phyloP scores from a whole-genome alignment of 371 early-diverging fungal genomes.

The Apophysomyces elegans region DNA sequence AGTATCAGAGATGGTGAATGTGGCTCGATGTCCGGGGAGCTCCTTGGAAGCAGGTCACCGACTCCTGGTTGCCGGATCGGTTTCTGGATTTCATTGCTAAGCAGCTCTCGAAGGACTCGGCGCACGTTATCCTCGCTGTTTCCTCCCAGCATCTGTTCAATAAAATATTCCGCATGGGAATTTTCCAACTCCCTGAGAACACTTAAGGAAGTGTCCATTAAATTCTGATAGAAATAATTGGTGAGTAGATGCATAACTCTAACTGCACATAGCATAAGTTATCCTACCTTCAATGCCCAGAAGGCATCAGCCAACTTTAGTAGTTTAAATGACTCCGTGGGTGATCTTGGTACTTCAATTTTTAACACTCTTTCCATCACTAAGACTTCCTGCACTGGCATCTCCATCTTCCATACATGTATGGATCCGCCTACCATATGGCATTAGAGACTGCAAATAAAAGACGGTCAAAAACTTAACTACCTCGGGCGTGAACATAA shows the following conservation, averaged over 20 bases:
- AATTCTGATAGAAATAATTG: conserved; percentile 1
- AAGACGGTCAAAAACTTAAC: not conserved
- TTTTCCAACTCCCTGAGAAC: not conserved
- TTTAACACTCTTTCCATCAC: conserved; percentile 5
- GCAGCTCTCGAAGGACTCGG: not conserved
- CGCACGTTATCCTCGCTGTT: not conserved
- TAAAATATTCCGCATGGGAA: not conserved
- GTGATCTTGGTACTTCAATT: not conserved
- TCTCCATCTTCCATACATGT: conserved; percentile 5
- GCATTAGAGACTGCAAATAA: not conserved
- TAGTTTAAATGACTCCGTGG: not conserved
- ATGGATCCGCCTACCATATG: not conserved
- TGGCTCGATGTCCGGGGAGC: conserved; percentile 4
- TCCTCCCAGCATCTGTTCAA: conserved; percentile 8
- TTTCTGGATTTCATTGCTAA: not conserved
- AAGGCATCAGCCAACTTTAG: conserved; percentile 1
- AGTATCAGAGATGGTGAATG: not conserved
- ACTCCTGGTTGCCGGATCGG: not conserved
- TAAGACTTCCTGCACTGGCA: not conserved
- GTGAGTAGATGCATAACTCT: not conserved
- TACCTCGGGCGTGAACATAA: not conserved
- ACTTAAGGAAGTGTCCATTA: not conserved
- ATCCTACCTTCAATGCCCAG: conserved; percentile 4
- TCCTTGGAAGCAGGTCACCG: conserved; percentile 2
- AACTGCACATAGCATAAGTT: not conserved